Percentiles rank a stretch among this genome's conserved stretches.
Evolutionary conservation across 495 filamentous ascomycete species (phyloP).

Genomic region (Ramalina intermedia): DNA sequence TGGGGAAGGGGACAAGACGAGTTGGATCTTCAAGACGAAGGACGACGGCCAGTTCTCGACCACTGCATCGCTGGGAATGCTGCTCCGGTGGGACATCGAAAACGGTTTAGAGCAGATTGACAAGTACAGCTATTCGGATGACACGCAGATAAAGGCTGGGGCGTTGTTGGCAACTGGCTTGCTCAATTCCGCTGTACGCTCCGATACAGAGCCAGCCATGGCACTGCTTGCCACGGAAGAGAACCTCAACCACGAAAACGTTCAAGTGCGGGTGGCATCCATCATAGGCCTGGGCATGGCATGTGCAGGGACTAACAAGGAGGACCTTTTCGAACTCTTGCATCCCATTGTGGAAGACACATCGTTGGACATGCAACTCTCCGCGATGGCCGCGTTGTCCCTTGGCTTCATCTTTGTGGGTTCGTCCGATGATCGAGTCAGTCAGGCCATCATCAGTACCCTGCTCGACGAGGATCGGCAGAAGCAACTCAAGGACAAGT

Average conservation of each 20-base stretch:
- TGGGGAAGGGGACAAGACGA: conserved; percentile 54
- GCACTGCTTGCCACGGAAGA: conserved; percentile 68
- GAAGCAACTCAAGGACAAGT: conserved; percentile 86
- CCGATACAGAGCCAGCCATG: conserved; percentile 76
- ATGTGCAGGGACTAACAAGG: conserved; percentile 83
- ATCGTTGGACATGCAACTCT: conserved; percentile 78
- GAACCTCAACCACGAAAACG: conserved; percentile 60
- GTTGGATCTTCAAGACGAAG: conserved; percentile 99
- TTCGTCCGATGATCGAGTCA: conserved; percentile 75
- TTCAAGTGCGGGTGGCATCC: conserved; percentile 58
- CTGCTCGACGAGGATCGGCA: conserved; percentile 81
- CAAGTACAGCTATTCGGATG: conserved; percentile 70
- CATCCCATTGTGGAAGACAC: conserved; percentile 77
- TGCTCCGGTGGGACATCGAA: conserved; percentile 85
- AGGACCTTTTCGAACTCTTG: conserved; percentile 64
- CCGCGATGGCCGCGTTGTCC: conserved; percentile 88
- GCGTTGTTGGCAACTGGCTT: conserved; percentile 82
- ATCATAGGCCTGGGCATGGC: conserved; percentile 95
- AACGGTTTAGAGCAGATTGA: conserved; percentile 81
- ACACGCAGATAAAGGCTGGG: conserved; percentile 81
- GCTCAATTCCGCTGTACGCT: conserved; percentile 77
- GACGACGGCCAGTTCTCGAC: conserved; percentile 96
- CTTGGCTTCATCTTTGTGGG: conserved; percentile 88
- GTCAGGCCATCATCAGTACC: conserved; percentile 75
- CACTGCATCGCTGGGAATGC: conserved; percentile 77